Conservation (phyloP, 2,329 filamentous ascomycete species). For the Scedosporium minutisporum region DNA sequence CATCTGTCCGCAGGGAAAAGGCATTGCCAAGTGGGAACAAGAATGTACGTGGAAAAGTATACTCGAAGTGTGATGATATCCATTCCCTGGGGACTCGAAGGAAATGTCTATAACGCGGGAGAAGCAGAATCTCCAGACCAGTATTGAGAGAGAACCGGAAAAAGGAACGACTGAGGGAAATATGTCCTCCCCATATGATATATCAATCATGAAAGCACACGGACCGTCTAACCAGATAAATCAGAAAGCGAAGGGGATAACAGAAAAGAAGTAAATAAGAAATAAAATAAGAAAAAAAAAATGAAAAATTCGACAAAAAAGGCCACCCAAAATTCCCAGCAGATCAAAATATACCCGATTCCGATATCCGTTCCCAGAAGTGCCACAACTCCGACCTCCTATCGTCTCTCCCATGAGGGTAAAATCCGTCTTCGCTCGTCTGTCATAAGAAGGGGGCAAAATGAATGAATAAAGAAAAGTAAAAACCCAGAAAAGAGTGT, state of each 20-base stretch:
- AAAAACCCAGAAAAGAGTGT: constrained; percentile 1
- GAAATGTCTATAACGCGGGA: constrained; percentile 1
- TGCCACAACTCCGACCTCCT: too few species aligned
- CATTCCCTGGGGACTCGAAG: constrained; percentile 7
- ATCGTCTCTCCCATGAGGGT: background rate
- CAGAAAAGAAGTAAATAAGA: background rate
- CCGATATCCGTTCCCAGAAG: too few species aligned
- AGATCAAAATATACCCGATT: background rate
- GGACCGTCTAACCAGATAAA: background rate
- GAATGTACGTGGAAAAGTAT: too few species aligned
- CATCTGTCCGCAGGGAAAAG: background rate
- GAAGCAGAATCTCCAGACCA: constrained; percentile 5
- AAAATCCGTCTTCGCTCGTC: background rate
- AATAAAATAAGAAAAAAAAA: background rate
- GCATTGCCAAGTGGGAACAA: too few species aligned
- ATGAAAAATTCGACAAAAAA: background rate
- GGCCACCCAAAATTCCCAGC: background rate
- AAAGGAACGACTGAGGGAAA: background rate
- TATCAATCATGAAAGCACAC: background rate
- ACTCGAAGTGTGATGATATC: background rate
- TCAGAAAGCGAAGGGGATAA: background rate
- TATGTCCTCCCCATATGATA: background rate
- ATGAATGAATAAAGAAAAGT: background rate
- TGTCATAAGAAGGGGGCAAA: background rate
- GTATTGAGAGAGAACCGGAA: constrained; percentile 2